Base-by-base conservation (phyloP, 768 basidiomycete species). In the Termitomyces sp. region DNA sequence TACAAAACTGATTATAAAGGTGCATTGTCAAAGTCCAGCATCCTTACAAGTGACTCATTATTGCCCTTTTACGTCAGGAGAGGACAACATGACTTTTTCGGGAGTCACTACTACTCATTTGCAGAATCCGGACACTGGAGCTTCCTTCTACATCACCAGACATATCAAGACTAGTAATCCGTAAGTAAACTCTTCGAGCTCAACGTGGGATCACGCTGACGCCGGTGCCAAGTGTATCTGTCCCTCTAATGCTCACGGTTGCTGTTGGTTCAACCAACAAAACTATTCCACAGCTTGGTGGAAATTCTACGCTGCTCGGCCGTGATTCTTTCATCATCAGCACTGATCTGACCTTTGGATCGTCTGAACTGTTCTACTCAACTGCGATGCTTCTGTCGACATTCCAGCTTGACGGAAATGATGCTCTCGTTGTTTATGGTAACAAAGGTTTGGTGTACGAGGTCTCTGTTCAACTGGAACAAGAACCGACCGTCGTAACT, bases 321-420 rank as follows among this genome's bases (percentile, higher is more conserved):
- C 61, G 61, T 9, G 58, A 62, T 57, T 59, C 58, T 25, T 52
- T 62, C 8, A 37, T 62, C 16, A 59, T 44, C 23, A 55, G 58
- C 23, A 44, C 61, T 19, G 56, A 62, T 46, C 37, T 62, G 5
- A 5, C 32, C 21, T 62, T 62, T 55, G 61, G 61, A 30, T 54
- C 58, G 1, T 59, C 56, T 9, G 59, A 49, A 25, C 40, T 62
- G 30, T 34, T 50, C 8, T 62, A 62, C 43, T 62, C 61, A 10
- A 59, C 61, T 37, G 56, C 61, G 21, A 62, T 59, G 56, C 61
- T 62, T 25, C 53, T 62, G 28, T 53, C 58, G 2, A 57, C 61
- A 8, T 43, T 62, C 35, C 54, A 55, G 34, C 45, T 62, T 4
- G 56, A 57, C 23, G 59, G 54, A 11, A 52, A 51, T 8, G 61